A percentile compares a stretch with the other conserved stretches of the same genome.
These are phyloP conservation scores for Aristolochia californica DNA, from an alignment of 164 flowering plant species.

Conservation along the genomic window DNA sequence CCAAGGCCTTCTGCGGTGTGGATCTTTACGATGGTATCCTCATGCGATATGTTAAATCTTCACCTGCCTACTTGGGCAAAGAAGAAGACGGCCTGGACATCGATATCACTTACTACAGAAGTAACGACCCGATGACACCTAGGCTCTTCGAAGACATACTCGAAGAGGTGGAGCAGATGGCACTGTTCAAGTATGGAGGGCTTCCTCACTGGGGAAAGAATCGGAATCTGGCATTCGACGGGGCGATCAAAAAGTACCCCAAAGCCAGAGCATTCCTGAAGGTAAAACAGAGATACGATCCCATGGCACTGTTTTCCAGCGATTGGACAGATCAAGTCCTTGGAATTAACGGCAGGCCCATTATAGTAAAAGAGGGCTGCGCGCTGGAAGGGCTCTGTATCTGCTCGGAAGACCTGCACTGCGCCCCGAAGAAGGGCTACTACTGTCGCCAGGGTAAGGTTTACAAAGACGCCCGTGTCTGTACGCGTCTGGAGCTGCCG, in stretches of 20 bases:
- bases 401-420: conserved; percentile 54
- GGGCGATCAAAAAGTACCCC: conserved; percentile 38
- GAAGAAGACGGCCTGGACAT: conserved; percentile 64
- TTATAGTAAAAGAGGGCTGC: conserved; percentile 44
- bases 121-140: conserved; percentile 41
- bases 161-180: conserved; percentile 75
- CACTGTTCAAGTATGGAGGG: conserved; percentile 50
- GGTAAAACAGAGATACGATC: conserved; percentile 48
- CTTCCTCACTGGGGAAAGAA: conserved; percentile 86
- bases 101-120: conserved; percentile 60
- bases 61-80: conserved; percentile 54
- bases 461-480: conserved; percentile 58
- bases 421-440: conserved; percentile 59
- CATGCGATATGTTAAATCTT: conserved; percentile 63
- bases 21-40: conserved; percentile 68
- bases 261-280: conserved; percentile 33
- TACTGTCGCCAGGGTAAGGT: conserved; percentile 51
- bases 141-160: conserved; percentile 45
- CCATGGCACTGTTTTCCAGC: conserved; percentile 54
- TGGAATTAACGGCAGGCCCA: conserved; percentile 37
- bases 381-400: conserved; percentile 73
- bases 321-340: conserved; percentile 74
- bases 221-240: conserved; percentile 49
- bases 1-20: conserved; percentile 47
- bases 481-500: conserved; percentile 16